These are phyloP conservation scores for Ustilago nuda DNA, from an alignment of 1,284 basidiomycete genomes.

Conservation along the genomic window DNA sequence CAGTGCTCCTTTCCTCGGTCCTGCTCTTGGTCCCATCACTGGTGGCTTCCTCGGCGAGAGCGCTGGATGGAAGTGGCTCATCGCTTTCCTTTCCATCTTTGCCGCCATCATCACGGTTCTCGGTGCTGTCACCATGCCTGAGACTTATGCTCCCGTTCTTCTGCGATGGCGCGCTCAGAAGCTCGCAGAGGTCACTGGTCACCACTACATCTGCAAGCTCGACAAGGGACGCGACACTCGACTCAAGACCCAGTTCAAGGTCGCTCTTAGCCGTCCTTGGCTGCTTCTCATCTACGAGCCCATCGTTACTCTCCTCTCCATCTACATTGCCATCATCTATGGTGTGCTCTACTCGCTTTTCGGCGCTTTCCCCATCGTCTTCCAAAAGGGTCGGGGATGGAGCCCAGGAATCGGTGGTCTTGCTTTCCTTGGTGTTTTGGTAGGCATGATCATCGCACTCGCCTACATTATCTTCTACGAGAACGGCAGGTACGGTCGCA, in stretches of 20 bases:
- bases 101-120: conserved; percentile 72
- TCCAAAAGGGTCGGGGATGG: conserved; percentile 59
- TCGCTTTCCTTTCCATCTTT: conserved; percentile 80
- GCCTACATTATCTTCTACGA: conserved; percentile 59
- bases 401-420: conserved; percentile 63
- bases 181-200: conserved; percentile 58
- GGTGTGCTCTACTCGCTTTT: conserved; percentile 69
- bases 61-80: conserved; percentile 78
- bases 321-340: conserved; percentile 82
- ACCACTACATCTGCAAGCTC: conserved; percentile 59
- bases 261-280: conserved; percentile 62
- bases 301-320: conserved; percentile 79
- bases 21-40: conserved; percentile 71
- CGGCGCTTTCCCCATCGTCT: conserved; percentile 68
- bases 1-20: conserved; percentile 81
- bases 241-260: conserved; percentile 56
- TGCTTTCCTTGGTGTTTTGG: conserved; percentile 67
- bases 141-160: conserved; percentile 73
- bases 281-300: conserved; percentile 76
- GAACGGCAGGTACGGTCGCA: conserved; percentile 57
- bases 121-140: conserved; percentile 79
- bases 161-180: conserved; percentile 58
- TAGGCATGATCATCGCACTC: conserved; percentile 63
- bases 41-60: conserved; percentile 71
- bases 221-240: conserved; percentile 58